Percentiles rank a stretch among this genome's conserved stretches.
Conservation (phyloP, 306 rosid species). For the Citrullus colocynthis region DNA sequence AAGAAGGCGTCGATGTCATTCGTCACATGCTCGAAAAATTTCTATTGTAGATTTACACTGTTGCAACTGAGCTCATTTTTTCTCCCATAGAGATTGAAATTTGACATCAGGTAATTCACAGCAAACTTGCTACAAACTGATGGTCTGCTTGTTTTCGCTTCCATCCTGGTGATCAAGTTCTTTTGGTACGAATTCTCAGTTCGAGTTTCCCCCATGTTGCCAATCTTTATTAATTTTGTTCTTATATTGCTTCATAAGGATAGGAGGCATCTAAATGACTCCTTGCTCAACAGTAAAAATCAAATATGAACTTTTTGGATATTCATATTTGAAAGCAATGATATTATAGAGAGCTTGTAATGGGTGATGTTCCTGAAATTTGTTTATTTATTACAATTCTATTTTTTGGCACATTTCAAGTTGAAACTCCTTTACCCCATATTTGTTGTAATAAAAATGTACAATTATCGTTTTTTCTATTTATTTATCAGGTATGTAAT, state of each 20-base stretch:
- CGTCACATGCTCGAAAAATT: slow-evolving; percentile 75
- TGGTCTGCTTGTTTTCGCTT: background rate
- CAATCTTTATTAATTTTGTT: too few relatives aligned
- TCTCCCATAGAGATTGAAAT: background rate
- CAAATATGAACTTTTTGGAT: background rate
- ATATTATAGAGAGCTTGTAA: too few relatives aligned
- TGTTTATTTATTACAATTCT: too few relatives aligned
- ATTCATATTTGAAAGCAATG: background rate
- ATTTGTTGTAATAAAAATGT: too few relatives aligned
- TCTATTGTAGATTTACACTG: slow-evolving; percentile 20
- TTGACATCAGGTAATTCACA: background rate
- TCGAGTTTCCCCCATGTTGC: too few relatives aligned
- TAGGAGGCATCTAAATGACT: background rate
- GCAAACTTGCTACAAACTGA: background rate
- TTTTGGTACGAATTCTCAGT: background rate
- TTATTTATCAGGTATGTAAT: too few relatives aligned
- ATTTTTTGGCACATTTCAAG: too few relatives aligned
- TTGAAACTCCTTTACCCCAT: too few relatives aligned
- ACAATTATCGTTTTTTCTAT: too few relatives aligned
- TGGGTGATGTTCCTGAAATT: too few relatives aligned
- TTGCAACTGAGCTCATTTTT: background rate
- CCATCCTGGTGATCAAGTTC: background rate
- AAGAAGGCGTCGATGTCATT: slow-evolving; percentile 83
- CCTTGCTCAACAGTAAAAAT: background rate
- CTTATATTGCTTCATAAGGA: too few relatives aligned